These are phyloP conservation scores for Phaffomyces opuntiae DNA, from an alignment of 805 yeast genomes.

Conservation along the genomic window DNA sequence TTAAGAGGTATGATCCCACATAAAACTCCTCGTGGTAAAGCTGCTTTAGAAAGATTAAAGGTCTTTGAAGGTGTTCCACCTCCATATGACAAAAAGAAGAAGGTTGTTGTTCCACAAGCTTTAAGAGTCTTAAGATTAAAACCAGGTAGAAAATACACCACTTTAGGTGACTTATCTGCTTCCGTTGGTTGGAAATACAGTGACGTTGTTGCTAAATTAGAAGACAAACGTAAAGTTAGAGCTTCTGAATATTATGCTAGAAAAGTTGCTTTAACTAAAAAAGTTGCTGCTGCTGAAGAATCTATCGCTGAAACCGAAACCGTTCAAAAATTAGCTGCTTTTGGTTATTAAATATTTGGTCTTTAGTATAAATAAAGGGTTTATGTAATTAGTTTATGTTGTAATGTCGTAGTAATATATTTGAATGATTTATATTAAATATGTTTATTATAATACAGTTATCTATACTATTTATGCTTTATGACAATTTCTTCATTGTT, in stretches of 20 bases:
- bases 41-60: slow-evolving; percentile 98
- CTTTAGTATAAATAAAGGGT: slow-evolving; percentile 11
- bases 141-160: slow-evolving; percentile 99
- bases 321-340: slow-evolving; percentile 87
- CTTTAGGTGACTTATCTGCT: slow-evolving; percentile 91
- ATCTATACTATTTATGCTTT: neutral
- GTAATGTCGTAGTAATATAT: too few species aligned
- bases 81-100: slow-evolving; percentile 99
- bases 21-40: slow-evolving; percentile 99
- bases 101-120: slow-evolving; percentile 99
- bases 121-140: slow-evolving; percentile 97
- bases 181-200: slow-evolving; percentile 99
- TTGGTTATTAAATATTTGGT: slow-evolving; percentile 77
- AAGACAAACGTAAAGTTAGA: slow-evolving; percentile 98
- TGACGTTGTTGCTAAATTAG: slow-evolving; percentile 93
- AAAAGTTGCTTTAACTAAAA: slow-evolving; percentile 94
- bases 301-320: slow-evolving; percentile 86
- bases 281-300: slow-evolving; percentile 80
- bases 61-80: slow-evolving; percentile 99
- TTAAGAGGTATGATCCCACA: slow-evolving; percentile 99
- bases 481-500: slow-evolving; percentile 30
- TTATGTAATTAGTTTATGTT: slow-evolving; percentile 5
- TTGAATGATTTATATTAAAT: neutral
- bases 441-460: too few species aligned
- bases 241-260: slow-evolving; percentile 98